Base-by-base conservation (phyloP, 495 filamentous ascomycete species). In the Penicillium herquei region DNA sequence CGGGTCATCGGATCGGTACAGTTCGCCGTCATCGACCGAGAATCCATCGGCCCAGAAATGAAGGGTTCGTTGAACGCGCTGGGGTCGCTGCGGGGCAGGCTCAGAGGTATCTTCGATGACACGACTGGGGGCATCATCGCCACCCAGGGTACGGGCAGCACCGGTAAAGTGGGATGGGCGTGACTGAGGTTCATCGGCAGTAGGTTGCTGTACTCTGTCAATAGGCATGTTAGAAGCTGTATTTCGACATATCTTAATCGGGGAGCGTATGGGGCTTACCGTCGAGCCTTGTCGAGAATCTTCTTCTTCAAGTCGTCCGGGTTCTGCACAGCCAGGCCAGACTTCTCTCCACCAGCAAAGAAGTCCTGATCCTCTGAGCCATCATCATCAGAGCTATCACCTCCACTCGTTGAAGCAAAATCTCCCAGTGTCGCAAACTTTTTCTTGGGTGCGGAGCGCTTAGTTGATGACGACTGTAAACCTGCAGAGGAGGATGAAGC, bases 321-420 rank as follows among this genome's bases (percentile, higher is more conserved):
- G 67, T 98, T 92, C 68, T 97, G 90, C 51, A 98, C 92, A 3
- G 94, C 95, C 31, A 98, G 73, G 6, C 92, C 95, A 18, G 92
- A 96, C 74, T 98, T 98, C 77, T 96, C 94, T 43, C 94, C 94
- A 49, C 94, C 94, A 7, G 94, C 88, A 68, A 95, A 98, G 46
- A 96, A 81, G 67, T 97, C 90, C 52, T 90, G 84, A 7, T 87
- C 83, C 34, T 79, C 77, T 21, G 84, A 74, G 6, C 82, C 81
- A 33, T 86, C 83, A 5, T 86, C 81, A 14, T 84, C 81, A 30
- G 85, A 80, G 5, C 81, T 80, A 47, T 89, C 81, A 17, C 83
- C 84, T 13, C 81, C 82, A 34, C 64, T 61, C 33, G 65, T 73
- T 40, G 71, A 66, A 32, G 75, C 55, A 48, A 80, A 62, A 49